These are phyloP conservation scores for Alisma plantagoaquatica DNA, from an alignment of 106 monocot species.

Conservation along the genomic window DNA sequence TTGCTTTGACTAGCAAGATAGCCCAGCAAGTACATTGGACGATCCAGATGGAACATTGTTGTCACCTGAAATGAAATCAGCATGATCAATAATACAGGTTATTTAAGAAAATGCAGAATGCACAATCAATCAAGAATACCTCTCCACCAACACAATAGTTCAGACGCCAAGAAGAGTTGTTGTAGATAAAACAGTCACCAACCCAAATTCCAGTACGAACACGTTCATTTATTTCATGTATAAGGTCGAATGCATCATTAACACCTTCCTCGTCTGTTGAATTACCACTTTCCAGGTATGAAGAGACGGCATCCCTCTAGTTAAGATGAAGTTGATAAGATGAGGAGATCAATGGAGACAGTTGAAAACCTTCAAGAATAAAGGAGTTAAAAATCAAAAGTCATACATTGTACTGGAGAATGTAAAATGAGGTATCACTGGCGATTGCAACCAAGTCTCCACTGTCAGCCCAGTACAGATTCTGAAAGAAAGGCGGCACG, in stretches of 20 bases:
- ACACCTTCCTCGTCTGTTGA: conserved; percentile 75
- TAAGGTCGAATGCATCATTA: conserved; percentile 92
- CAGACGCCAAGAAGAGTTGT: conserved; percentile 82
- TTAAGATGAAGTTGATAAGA: not conserved
- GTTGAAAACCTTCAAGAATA: not conserved
- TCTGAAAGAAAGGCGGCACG: conserved; percentile 54
- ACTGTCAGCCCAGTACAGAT: conserved; percentile 97
- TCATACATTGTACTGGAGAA: not conserved
- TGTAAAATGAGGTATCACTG: conserved; percentile 90
- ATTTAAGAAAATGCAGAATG: not conserved
- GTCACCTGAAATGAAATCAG: conserved; percentile 45
- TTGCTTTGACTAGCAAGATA: conserved; percentile 90
- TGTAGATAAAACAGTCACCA: conserved; percentile 99
- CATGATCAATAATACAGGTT: not conserved
- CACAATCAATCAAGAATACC: conserved; percentile 24
- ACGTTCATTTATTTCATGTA: conserved; percentile 80
- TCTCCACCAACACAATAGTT: conserved; percentile 99
- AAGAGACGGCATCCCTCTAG: conserved; percentile 73
- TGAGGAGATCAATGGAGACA: not conserved
- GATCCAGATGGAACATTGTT: conserved; percentile 97
- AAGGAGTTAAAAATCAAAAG: not conserved
- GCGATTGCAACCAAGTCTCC: conserved; percentile 90
- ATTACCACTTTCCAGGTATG: conserved; percentile 67
- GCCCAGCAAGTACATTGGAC: conserved; percentile 93
- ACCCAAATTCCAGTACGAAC: conserved; percentile 95